Evolutionary conservation across 139 green algal genomes (phyloP).

Genomic region (Haematococcus lacustris): DNA sequence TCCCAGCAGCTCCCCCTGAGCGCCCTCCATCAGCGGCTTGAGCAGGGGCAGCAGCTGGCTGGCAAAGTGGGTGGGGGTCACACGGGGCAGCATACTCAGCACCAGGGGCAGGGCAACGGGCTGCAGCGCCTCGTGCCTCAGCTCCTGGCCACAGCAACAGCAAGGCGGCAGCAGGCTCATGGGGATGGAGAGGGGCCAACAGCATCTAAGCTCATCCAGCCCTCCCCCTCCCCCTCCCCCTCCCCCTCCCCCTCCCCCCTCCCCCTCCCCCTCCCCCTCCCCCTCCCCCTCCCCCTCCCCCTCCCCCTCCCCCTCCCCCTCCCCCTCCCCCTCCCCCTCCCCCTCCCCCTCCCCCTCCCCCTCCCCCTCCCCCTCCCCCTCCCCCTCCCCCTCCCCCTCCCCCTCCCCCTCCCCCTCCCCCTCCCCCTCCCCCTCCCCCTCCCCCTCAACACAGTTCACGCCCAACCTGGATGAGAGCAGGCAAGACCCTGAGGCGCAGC

Average conservation of each 20-base stretch:
- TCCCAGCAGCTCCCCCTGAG: conserved; percentile 45
- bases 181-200: neutral
- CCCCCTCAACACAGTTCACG: no score
- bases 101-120: conserved; percentile 53
- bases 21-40: conserved; percentile 27
- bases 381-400: neutral
- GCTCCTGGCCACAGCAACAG: conserved; percentile 27
- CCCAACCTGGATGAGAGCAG: conserved; percentile 31
- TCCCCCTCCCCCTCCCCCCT: neutral
- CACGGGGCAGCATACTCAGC: conserved; percentile 44
- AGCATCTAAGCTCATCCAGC: neutral
- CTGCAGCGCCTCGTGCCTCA: conserved; percentile 38
- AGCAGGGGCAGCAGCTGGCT: conserved; percentile 42
- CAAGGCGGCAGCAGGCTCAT: no score
- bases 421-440: neutral
- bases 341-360: no score
- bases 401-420: neutral
- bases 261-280: no score
- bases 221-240: neutral
- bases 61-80: conserved; percentile 27
- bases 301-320: no score
- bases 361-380: no score
- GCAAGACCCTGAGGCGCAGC: conserved; percentile 53
- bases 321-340: no score
- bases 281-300: no score